Evolutionary conservation across 352 stramenopile genomes (phyloP).

Genomic region (Globisporangium canariense): DNA sequence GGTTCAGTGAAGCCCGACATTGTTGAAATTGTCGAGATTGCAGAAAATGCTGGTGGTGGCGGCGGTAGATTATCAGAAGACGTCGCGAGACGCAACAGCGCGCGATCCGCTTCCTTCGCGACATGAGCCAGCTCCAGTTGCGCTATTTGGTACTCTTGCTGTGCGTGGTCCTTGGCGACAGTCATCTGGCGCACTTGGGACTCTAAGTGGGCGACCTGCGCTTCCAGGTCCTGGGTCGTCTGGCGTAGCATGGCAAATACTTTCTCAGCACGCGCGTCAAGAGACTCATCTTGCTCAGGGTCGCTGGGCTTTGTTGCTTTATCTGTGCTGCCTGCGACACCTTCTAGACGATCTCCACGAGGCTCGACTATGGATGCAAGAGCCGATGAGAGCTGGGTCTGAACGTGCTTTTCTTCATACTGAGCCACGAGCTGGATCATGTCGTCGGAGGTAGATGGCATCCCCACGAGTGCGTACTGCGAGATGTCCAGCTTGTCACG

Average conservation of each 20-base stretch:
- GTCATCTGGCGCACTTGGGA: conserved; percentile 23
- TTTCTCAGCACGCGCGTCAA: conserved; percentile 22
- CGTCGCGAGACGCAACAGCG: conserved; percentile 29
- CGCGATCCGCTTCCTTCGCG: conserved; percentile 32
- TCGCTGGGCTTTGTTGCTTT: background rate
- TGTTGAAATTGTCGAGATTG: background rate
- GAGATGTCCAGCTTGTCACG: background rate
- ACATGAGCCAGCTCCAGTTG: conserved; percentile 25
- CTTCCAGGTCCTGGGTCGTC: conserved; percentile 22
- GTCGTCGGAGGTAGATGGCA: conserved; percentile 11
- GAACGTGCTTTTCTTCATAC: conserved; percentile 9
- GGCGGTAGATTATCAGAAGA: conserved; percentile 1
- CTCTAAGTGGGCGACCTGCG: conserved; percentile 29
- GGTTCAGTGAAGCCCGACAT: background rate
- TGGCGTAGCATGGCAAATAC: conserved; percentile 30
- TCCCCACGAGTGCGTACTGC: conserved; percentile 4
- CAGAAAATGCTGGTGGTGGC: conserved; percentile 2
- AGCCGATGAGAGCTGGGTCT: conserved; percentile 5
- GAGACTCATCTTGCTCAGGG: background rate
- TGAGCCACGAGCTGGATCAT: conserved; percentile 16
- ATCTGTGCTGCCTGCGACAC: background rate
- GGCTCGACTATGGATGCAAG: conserved; percentile 2
- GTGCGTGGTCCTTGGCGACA: conserved; percentile 20
- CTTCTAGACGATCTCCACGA: background rate
- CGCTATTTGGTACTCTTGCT: conserved; percentile 25